Evolutionary conservation across 2,329 filamentous ascomycete genomes (phyloP).

Genomic region (Periconia macrospinosa): DNA sequence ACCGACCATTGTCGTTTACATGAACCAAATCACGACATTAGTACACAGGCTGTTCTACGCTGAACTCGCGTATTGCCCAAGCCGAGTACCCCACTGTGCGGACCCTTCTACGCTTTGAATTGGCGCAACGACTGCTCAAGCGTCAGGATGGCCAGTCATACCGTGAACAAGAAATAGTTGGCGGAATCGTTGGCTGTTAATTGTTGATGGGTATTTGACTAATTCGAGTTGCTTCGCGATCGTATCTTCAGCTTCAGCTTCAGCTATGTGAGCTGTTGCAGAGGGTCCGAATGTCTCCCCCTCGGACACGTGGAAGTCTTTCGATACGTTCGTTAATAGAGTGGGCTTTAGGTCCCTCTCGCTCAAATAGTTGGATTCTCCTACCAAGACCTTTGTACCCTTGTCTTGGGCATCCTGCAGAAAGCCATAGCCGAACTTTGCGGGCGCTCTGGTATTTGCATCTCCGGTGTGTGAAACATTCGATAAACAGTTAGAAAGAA

Average conservation of each 20-base stretch:
- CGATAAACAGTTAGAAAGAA: constrained; percentile 47
- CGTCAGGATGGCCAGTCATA: not conserved
- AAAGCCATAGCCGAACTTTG: constrained; percentile 43
- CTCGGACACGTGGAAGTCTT: constrained; percentile 70
- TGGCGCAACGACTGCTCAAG: constrained; percentile 8
- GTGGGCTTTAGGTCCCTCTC: constrained; percentile 59
- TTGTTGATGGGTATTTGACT: constrained; percentile 38
- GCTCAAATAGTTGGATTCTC: constrained; percentile 46
- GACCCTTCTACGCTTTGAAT: constrained; percentile 18
- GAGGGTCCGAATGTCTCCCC: constrained; percentile 77
- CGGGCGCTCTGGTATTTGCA: constrained; percentile 38
- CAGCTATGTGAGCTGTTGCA: constrained; percentile 67
- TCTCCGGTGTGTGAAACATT: constrained; percentile 45
- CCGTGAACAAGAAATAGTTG: not conserved
- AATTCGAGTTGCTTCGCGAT: constrained; percentile 50
- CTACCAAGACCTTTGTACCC: constrained; percentile 58
- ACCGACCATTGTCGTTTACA: no score
- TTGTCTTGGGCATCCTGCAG: constrained; percentile 57
- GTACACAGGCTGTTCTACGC: constrained; percentile 13
- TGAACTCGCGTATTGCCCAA: constrained; percentile 23
- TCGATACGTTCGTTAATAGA: constrained; percentile 65
- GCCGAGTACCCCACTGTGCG: constrained; percentile 20
- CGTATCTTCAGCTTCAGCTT: constrained; percentile 66
- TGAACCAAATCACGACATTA: not conserved
- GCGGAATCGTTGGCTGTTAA: constrained; percentile 7